A percentile compares a stretch with the other conserved stretches of the same genome.
Conservation (phyloP, 2,329 filamentous ascomycete species). For the Raffaelea arxii region DNA sequence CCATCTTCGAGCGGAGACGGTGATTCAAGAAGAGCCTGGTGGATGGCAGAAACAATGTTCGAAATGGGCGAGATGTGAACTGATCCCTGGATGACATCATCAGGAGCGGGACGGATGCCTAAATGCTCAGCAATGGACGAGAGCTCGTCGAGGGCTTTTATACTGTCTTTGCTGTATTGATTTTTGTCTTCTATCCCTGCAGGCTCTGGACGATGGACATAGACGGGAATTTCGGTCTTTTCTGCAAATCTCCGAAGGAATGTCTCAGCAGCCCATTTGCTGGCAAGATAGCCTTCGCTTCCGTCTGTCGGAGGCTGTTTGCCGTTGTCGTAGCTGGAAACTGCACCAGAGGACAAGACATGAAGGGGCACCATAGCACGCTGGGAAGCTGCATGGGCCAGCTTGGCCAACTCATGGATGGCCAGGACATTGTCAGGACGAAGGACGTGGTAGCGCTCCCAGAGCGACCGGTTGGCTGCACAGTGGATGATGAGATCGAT, state of each 20-base stretch:
- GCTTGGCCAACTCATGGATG: constrained; percentile 21
- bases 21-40: background rate
- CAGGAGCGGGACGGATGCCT: background rate
- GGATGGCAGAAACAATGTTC: background rate
- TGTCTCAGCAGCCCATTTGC: constrained; percentile 24
- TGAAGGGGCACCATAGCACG: constrained; percentile 18
- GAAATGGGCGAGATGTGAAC: background rate
- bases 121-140: background rate
- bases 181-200: background rate
- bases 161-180: background rate
- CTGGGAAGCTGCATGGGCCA: constrained; percentile 14
- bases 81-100: background rate
- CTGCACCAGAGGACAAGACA: constrained; percentile 18
- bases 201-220: background rate
- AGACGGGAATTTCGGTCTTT: background rate
- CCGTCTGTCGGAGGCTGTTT: constrained; percentile 5
- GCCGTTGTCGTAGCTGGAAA: background rate
- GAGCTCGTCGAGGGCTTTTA: background rate
- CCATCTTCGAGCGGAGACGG: background rate
- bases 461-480: constrained; percentile 30
- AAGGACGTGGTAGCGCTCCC: constrained; percentile 26
- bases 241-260: constrained; percentile 12
- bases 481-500: constrained; percentile 33
- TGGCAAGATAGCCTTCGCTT: constrained; percentile 19
- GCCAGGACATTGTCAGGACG: constrained; percentile 24